Percentiles rank a stretch among this genome's conserved stretches.
Conservation (phyloP, 768 basidiomycete species). For the Lactarius tabidus region DNA sequence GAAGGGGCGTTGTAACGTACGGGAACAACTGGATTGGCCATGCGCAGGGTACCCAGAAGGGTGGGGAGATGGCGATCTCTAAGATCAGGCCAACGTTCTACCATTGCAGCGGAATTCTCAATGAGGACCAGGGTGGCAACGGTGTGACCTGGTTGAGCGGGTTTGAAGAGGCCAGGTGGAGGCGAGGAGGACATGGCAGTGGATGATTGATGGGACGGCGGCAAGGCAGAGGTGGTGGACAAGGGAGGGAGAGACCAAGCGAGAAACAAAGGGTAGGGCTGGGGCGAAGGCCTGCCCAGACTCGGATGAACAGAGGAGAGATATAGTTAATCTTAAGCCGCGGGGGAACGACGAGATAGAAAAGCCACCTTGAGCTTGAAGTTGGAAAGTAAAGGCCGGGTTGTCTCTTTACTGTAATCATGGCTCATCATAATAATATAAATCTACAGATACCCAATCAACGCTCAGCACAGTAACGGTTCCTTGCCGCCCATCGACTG, state of each 20-base stretch:
- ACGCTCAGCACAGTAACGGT: slow-evolving; percentile 18
- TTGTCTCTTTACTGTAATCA: slow-evolving; percentile 12
- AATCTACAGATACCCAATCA: slow-evolving; percentile 21
- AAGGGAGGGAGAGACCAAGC: background rate
- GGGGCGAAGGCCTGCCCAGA: slow-evolving; percentile 13
- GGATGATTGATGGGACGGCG: background rate
- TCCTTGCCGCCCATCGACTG: slow-evolving; percentile 21
- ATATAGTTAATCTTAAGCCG: slow-evolving; percentile 15
- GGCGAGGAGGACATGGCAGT: slow-evolving; percentile 15
- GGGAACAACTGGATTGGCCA: slow-evolving; percentile 24
- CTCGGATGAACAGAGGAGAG: background rate
- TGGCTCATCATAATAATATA: slow-evolving; percentile 23
- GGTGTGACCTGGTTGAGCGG: slow-evolving; percentile 19
- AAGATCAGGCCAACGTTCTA: slow-evolving; percentile 26
- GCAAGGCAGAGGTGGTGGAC: slow-evolving; percentile 4
- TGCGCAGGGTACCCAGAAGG: slow-evolving; percentile 27
- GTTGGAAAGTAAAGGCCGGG: slow-evolving; percentile 17
- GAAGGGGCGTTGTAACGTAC: slow-evolving; percentile 14
- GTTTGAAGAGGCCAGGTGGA: slow-evolving; percentile 24
- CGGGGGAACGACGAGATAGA: slow-evolving; percentile 17
- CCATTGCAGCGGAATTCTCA: slow-evolving; percentile 26
- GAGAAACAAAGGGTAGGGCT: slow-evolving; percentile 18
- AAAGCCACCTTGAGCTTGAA: slow-evolving; percentile 11
- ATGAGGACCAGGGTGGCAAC: slow-evolving; percentile 26
- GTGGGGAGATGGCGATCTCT: slow-evolving; percentile 27